phyloP scores from a whole-genome alignment of 2,329 filamentous ascomycete species.

The Diaporthe sp. region DNA sequence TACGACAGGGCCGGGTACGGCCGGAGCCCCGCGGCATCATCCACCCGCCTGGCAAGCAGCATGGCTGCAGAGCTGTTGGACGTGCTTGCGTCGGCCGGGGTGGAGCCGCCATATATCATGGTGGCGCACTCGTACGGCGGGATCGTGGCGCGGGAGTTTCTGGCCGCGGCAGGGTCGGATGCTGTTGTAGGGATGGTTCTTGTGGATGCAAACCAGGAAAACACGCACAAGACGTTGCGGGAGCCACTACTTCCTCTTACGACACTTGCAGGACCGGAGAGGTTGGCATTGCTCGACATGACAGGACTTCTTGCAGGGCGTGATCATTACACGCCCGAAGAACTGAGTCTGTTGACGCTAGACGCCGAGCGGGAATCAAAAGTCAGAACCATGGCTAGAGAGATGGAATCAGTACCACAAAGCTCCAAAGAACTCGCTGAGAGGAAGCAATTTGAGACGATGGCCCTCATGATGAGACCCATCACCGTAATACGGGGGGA shows the following conservation, averaged over 20 bases:
- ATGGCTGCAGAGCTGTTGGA: conserved; percentile 17
- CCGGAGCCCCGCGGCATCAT: background rate
- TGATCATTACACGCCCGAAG: background rate
- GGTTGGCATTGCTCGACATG: conserved; percentile 1
- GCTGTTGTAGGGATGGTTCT: conserved; percentile 7
- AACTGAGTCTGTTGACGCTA: background rate
- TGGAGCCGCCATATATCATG: conserved; percentile 4
- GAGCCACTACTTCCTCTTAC: background rate
- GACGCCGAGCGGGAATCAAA: background rate
- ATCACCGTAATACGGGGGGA: conserved; percentile 8
- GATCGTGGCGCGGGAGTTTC: background rate
- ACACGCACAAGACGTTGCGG: background rate
- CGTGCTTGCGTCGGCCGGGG: background rate
- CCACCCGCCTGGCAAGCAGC: background rate
- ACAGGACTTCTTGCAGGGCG: conserved; percentile 6
- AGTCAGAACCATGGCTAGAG: background rate
- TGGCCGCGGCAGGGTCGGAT: background rate
- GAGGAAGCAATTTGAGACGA: background rate
- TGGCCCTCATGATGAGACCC: conserved; percentile 8
- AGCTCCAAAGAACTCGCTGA: background rate
- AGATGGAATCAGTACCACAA: background rate
- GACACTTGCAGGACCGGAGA: background rate
- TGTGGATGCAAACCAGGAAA: conserved; percentile 19
- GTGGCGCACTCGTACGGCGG: background rate
- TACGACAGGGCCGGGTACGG: conserved; percentile 36